Percentiles rank a stretch among this genome's conserved stretches.
Conservation (phyloP, 768 basidiomycete genomes). For the Gloeostereum incarnatum region DNA sequence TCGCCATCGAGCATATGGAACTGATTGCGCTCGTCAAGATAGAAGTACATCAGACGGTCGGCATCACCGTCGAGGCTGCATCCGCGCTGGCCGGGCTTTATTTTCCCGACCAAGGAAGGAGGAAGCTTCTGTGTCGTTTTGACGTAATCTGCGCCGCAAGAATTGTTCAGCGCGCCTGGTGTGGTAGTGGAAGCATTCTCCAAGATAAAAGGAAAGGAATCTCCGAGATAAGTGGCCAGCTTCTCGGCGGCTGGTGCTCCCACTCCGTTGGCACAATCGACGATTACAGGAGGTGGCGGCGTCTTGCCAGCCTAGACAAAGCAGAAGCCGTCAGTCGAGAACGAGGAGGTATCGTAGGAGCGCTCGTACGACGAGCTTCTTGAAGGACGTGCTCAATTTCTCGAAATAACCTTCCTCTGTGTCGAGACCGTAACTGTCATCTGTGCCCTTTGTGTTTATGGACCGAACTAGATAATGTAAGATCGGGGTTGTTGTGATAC, state of each 20-base stretch:
- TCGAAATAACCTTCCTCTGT: conserved; percentile 75
- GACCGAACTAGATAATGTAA: conserved; percentile 91
- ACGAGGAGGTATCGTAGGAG: conserved; percentile 2
- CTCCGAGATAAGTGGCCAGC: conserved; percentile 50
- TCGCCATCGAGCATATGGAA: conserved; percentile 97
- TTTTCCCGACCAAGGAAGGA: conserved; percentile 52
- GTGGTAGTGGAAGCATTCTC: conserved; percentile 61
- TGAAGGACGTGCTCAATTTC: conserved; percentile 79
- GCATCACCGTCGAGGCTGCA: conserved; percentile 98
- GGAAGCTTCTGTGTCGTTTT: conserved; percentile 89
- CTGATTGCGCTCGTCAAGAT: conserved; percentile 63
- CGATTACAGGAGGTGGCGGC: conserved; percentile 48
- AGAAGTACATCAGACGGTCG: conserved; percentile 94
- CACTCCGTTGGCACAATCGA: conserved; percentile 99
- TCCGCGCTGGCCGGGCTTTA: conserved; percentile 69
- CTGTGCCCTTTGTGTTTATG: conserved; percentile 78
- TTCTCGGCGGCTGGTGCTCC: conserved; percentile 66
- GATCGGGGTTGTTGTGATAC: conserved; percentile 88
- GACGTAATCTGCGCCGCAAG: conserved; percentile 94
- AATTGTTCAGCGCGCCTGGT: conserved; percentile 68
- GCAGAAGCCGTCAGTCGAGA: conserved; percentile 3
- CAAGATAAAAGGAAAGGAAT: conserved; percentile 51
- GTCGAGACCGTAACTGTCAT: conserved; percentile 72
- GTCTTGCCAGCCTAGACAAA: conserved; percentile 46
- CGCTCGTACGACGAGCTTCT: conserved; percentile 70